These are phyloP conservation scores for Amaranthus palmeri DNA, from an alignment of 148 eudicot species.

Conservation along the genomic window DNA sequence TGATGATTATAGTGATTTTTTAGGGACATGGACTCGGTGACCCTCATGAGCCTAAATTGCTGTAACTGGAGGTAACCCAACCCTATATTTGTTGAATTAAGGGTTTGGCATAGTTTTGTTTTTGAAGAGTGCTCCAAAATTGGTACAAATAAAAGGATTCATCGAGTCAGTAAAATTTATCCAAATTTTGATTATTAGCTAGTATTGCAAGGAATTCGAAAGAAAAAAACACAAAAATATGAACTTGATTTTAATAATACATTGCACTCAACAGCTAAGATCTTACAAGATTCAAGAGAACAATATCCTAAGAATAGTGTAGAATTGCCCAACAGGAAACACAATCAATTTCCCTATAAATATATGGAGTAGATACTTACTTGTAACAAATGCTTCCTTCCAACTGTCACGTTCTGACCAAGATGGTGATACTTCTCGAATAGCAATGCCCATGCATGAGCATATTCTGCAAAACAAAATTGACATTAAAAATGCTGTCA, in stretches of 20 bases:
- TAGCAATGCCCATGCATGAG: slow-evolving; percentile 53
- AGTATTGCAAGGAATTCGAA: too few species aligned
- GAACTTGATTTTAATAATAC: too few species aligned
- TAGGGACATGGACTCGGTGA: too few species aligned
- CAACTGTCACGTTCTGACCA: slow-evolving; percentile 73
- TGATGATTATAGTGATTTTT: too few species aligned
- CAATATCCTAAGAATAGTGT: neutral
- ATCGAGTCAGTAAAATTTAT: too few species aligned
- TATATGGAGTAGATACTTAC: slow-evolving; percentile 37
- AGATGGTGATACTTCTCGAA: slow-evolving; percentile 82
- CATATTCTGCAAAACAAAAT: slow-evolving; percentile 45
- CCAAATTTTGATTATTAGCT: too few species aligned
- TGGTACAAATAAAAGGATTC: too few species aligned
- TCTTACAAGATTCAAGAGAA: neutral
- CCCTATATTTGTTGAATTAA: too few species aligned
- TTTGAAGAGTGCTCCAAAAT: too few species aligned
- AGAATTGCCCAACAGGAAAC: neutral
- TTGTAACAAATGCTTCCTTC: slow-evolving; percentile 90
- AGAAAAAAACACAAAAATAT: neutral
- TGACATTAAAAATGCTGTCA: neutral
- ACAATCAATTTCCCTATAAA: neutral
- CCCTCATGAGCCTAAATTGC: too few species aligned
- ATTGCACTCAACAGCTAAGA: neutral
- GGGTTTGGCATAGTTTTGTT: too few species aligned
- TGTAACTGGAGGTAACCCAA: too few species aligned